A percentile compares a stretch with the other conserved stretches of the same genome.
Conservation (phyloP, 768 basidiomycete species). For the Paxillus rubicundulus region DNA sequence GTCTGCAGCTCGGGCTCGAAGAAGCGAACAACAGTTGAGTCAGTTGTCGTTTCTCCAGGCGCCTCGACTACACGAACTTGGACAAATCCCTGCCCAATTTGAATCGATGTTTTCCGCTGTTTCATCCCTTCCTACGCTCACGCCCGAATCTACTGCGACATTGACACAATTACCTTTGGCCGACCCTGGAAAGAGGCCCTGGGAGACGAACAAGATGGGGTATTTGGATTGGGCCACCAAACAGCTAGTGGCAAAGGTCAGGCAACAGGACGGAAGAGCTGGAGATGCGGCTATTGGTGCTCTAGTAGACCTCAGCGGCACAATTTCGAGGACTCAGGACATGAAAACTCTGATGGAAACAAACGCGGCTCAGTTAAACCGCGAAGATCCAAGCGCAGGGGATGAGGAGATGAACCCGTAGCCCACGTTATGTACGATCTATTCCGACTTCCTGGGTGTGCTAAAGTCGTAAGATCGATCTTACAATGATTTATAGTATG, state of each 20-base stretch:
- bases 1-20: slow-evolving; percentile 45
- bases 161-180: slow-evolving; percentile 31
- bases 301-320: slow-evolving; percentile 16
- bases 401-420: background rate
- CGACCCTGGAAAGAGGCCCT: slow-evolving; percentile 67
- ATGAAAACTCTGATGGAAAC: slow-evolving; percentile 17
- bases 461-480: too few species aligned
- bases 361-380: slow-evolving; percentile 1
- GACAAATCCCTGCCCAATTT: slow-evolving; percentile 40
- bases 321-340: slow-evolving; percentile 18
- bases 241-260: slow-evolving; percentile 44
- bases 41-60: slow-evolving; percentile 45
- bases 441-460: too few species aligned
- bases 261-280: slow-evolving; percentile 13
- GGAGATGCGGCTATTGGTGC: slow-evolving; percentile 22
- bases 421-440: too few species aligned
- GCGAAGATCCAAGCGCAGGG: background rate
- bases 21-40: slow-evolving; percentile 43
- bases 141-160: slow-evolving; percentile 38
- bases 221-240: slow-evolving; percentile 77
- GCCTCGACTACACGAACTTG: slow-evolving; percentile 39
- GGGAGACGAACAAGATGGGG: slow-evolving; percentile 74
- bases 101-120: slow-evolving; percentile 45
- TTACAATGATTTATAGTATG: too few species aligned
- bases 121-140: slow-evolving; percentile 48